These are phyloP conservation scores for Stentor coeruleus DNA, from an alignment of 73 alveolate genomes.

Conservation along the genomic window DNA sequence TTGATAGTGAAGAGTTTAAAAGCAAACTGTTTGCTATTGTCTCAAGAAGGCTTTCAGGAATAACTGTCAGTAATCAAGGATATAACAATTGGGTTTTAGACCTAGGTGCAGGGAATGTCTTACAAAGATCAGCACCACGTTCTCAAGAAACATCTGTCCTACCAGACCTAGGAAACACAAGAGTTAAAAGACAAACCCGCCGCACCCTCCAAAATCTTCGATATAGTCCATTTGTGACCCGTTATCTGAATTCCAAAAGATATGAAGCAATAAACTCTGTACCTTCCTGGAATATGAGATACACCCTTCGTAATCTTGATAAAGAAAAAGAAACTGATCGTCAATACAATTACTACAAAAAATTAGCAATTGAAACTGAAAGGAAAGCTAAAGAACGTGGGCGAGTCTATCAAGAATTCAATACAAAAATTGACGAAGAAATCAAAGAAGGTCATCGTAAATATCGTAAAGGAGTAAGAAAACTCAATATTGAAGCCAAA, in stretches of 20 bases:
- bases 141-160: constrained; percentile 15
- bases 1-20: constrained; percentile 45
- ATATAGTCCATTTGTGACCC: constrained; percentile 44
- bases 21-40: constrained; percentile 34
- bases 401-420: constrained; percentile 39
- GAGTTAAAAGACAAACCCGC: constrained; percentile 20
- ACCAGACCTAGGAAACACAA: constrained; percentile 30
- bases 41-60: constrained; percentile 44
- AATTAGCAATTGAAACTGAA: constrained; percentile 40
- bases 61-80: constrained; percentile 44
- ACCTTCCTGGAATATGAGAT: constrained; percentile 47
- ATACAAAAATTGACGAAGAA: constrained; percentile 48
- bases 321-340: constrained; percentile 43
- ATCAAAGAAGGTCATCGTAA: constrained; percentile 51
- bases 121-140: constrained; percentile 28
- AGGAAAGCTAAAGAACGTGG: constrained; percentile 38
- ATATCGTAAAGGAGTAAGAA: constrained; percentile 10
- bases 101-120: constrained; percentile 57
- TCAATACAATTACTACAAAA: constrained; percentile 33
- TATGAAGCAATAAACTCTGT: constrained; percentile 43
- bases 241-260: constrained; percentile 37
- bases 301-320: constrained; percentile 40
- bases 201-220: constrained; percentile 15
- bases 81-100: constrained; percentile 51
- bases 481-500: background rate